A percentile compares a stretch with the other conserved stretches of the same genome.
phyloP scores from a whole-genome alignment of 2,329 filamentous ascomycete species.

The Cercospora sp. region DNA sequence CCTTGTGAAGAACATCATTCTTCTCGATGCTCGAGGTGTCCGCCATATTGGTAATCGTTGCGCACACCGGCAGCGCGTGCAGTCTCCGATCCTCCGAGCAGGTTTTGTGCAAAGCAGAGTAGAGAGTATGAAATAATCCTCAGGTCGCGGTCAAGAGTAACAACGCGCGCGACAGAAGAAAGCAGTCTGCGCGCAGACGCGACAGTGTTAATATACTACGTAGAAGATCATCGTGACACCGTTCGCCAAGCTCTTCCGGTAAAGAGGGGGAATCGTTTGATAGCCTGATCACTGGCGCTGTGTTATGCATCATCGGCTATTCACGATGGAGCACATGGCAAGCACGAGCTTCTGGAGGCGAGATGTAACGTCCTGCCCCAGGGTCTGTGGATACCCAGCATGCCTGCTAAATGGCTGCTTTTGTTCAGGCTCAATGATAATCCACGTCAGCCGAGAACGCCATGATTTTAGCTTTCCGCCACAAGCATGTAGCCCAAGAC shows the following conservation, averaged over 20 bases:
- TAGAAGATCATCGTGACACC: slow-evolving; percentile 1
- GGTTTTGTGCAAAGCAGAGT: not conserved
- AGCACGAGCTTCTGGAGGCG: slow-evolving; percentile 14
- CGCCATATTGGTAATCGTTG: not conserved
- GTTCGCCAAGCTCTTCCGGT: slow-evolving; percentile 13
- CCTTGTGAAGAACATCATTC: slow-evolving; percentile 29
- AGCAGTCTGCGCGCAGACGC: not conserved
- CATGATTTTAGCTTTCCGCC: slow-evolving; percentile 15
- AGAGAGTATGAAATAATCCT: not conserved
- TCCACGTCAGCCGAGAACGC: slow-evolving; percentile 17
- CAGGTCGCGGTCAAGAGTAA: not conserved
- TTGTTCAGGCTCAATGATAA: slow-evolving; percentile 21
- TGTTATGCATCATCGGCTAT: slow-evolving; percentile 15
- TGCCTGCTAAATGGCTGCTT: not conserved
- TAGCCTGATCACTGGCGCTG: not conserved
- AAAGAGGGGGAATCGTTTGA: slow-evolving; percentile 20
- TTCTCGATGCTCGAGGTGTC: slow-evolving; percentile 23
- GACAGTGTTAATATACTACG: slow-evolving; percentile 6
- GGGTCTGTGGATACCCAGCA: slow-evolving; percentile 6
- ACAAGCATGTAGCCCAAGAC: slow-evolving; percentile 4
- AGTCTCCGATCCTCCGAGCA: not conserved
- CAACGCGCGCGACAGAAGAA: not conserved
- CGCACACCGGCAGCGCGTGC: not conserved
- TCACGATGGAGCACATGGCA: slow-evolving; percentile 19
- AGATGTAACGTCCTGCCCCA: slow-evolving; percentile 9